Conservation (phyloP, 495 filamentous ascomycete species). For the Lepraria neglecta region DNA sequence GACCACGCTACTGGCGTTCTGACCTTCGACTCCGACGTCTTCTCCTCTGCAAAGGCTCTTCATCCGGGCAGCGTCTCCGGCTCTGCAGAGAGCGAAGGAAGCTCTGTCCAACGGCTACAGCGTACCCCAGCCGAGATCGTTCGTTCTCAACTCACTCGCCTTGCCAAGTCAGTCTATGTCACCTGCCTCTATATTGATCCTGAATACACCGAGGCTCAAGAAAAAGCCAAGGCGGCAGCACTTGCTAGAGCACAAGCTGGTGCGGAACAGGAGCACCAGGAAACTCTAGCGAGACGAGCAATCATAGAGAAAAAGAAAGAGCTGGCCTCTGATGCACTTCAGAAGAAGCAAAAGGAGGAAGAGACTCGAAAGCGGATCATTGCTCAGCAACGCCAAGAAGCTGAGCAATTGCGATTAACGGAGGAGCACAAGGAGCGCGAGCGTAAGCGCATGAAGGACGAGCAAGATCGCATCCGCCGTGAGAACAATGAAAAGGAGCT, state of each 20-base stretch:
- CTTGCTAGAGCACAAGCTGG: slow-evolving; percentile 75
- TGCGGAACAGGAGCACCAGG: slow-evolving; percentile 82
- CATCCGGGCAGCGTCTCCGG: slow-evolving; percentile 79
- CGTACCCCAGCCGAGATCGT: slow-evolving; percentile 98
- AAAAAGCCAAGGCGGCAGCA: slow-evolving; percentile 72
- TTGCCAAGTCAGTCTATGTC: slow-evolving; percentile 84
- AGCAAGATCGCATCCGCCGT: slow-evolving; percentile 84
- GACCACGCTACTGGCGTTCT: slow-evolving; percentile 90
- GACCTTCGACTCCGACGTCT: slow-evolving; percentile 96
- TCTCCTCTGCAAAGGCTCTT: slow-evolving; percentile 90
- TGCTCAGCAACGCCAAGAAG: slow-evolving; percentile 78
- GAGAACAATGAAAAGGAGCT: slow-evolving; percentile 94
- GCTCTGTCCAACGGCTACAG: slow-evolving; percentile 88
- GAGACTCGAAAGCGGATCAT: slow-evolving; percentile 75
- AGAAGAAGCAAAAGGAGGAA: slow-evolving; percentile 86
- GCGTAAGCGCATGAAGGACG: slow-evolving; percentile 76
- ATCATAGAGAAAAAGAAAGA: slow-evolving; percentile 97
- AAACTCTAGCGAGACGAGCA: slow-evolving; percentile 79
- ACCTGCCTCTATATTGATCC: slow-evolving; percentile 95
- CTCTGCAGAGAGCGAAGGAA: slow-evolving; percentile 78
- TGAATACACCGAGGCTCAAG: slow-evolving; percentile 68
- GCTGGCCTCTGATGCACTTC: slow-evolving; percentile 73
- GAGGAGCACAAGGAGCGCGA: slow-evolving; percentile 90
- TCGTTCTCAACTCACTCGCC: slow-evolving; percentile 82
- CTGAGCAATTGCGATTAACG: slow-evolving; percentile 76